phyloP scores from a whole-genome alignment of 257 asterid species.

The Solanum clarkiae region DNA sequence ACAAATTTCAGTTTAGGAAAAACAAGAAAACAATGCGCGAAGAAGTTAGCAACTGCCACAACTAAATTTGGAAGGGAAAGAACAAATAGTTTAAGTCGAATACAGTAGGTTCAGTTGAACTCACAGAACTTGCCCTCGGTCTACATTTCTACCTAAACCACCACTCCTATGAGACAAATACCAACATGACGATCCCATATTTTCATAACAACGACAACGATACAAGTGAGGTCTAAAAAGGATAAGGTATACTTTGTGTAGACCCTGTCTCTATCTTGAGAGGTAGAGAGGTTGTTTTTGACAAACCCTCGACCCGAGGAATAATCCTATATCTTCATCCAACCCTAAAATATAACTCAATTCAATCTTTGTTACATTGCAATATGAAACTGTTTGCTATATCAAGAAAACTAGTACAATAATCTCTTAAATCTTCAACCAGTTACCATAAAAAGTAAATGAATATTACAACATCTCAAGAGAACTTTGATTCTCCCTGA shows the following conservation, averaged over 20 bases:
- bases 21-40: not conserved
- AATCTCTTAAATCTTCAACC: slow-evolving; percentile 1
- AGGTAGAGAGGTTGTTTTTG: too few species aligned
- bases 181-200: not conserved
- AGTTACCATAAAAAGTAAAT: slow-evolving; percentile 1
- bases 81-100: not conserved
- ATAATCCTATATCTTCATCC: not conserved
- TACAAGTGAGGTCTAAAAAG: too few species aligned
- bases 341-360: not conserved
- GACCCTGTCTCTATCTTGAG: too few species aligned
- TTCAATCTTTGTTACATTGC: not conserved
- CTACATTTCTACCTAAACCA: not conserved
- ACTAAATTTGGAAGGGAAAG: not conserved
- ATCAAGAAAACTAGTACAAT: not conserved
- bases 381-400: not conserved
- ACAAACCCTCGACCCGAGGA: too few species aligned
- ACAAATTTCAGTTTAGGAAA: not conserved
- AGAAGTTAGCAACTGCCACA: not conserved
- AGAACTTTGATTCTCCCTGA: slow-evolving; percentile 40
- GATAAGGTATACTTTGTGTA: too few species aligned
- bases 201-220: not conserved
- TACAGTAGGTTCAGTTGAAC: not conserved
- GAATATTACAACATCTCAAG: slow-evolving; percentile 6
- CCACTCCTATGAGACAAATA: not conserved
- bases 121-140: not conserved